Percentiles rank a stretch among this genome's conserved stretches.
These are phyloP conservation scores for Dendrothele bispora DNA, from an alignment of 768 basidiomycete genomes.

Conservation along the genomic window DNA sequence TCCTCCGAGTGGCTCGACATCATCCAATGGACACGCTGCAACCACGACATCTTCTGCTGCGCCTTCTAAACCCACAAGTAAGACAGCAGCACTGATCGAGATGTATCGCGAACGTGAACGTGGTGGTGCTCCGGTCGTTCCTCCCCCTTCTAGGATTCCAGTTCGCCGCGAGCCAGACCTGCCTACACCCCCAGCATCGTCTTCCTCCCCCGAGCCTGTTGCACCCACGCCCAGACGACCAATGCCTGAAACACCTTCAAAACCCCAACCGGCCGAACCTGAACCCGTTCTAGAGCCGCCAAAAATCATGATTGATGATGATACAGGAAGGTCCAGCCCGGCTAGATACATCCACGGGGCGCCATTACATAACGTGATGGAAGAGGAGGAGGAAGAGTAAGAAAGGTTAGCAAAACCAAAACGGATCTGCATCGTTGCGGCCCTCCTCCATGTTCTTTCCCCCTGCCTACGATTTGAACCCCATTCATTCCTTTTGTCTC, in stretches of 20 bases:
- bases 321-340: constrained; percentile 61
- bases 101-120: constrained; percentile 81
- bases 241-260: constrained; percentile 21
- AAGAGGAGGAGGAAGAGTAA: constrained; percentile 74
- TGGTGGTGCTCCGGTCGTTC: constrained; percentile 37
- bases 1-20: background rate
- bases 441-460: too few relatives aligned
- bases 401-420: background rate
- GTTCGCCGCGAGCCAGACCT: constrained; percentile 22
- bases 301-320: constrained; percentile 36
- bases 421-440: too few relatives aligned
- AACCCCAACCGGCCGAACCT: constrained; percentile 19
- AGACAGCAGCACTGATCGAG: constrained; percentile 78
- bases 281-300: too few relatives aligned
- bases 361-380: constrained; percentile 82
- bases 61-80: constrained; percentile 40
- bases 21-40: background rate
- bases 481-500: too few relatives aligned
- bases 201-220: constrained; percentile 9
- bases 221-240: constrained; percentile 2
- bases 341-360: constrained; percentile 80
- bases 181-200: constrained; percentile 17
- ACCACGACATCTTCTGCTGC: background rate
- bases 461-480: too few relatives aligned
- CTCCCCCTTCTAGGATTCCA: constrained; percentile 40